Base-by-base conservation (phyloP, 1,284 basidiomycete species). In the Marasmius tenuissimus region DNA sequence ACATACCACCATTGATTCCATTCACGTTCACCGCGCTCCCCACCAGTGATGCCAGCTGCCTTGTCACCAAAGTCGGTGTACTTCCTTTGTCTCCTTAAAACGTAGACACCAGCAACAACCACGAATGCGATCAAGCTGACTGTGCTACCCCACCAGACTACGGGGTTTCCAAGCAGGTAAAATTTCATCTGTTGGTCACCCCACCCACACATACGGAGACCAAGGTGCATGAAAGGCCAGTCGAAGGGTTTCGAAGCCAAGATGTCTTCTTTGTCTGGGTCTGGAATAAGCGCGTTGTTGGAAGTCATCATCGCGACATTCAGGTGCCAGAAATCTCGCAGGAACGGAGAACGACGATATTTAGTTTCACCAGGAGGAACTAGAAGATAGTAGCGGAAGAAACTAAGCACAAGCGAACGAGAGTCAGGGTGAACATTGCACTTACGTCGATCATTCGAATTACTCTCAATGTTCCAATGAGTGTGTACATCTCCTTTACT, bases 291-390 rank as follows among this genome's bases (percentile, higher is more conserved):
- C 0, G 97, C 96, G 73, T 99, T 99, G 82, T 99, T 99, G 4
- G 96, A 97, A 0, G 96, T 98, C 94, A 97, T 97, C 97, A 99
- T 99, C 14, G 96, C 97, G 14, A 99, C 94, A 71, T 99, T 99
- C 61, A 99, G 86, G 75, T 99, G 97, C 87, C 95, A 96, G 77
- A 99, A 98, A 77, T 99, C 97, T 60, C 92, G 89, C 60, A 98
- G 79, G 85, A 99, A 99, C 0, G 96, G 92, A 2, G 97, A 97
- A 49, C 80, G 83, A 80, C 97, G 97, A 62, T 91, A 85, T 71
- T 93, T 94, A 58, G 84, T 82, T 60, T 97, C 84, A 3, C 93
- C 96, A 4, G 85, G 70, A 4, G 95, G 94, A 5, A 99, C 94
- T 96, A 70, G 3, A 63, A 34, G 59, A 65, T 34, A 27, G 52